Conservation (phyloP, 2,329 filamentous ascomycete species). For the Talaromyces sp. region DNA sequence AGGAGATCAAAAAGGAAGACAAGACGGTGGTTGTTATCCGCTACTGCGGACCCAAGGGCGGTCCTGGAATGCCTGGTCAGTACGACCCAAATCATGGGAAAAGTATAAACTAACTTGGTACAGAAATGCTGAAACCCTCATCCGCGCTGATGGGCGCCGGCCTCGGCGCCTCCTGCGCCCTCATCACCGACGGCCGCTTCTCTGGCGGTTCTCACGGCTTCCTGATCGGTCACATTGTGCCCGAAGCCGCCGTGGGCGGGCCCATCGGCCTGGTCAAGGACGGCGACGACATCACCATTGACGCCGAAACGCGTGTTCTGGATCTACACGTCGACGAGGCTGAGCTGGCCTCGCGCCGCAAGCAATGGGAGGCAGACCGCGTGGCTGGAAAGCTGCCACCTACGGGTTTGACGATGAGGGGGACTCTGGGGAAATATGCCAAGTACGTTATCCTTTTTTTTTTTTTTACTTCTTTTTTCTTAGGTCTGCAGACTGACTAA, state of each 20-base stretch:
- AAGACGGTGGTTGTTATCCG: slow-evolving; percentile 72
- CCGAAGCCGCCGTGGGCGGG: slow-evolving; percentile 78
- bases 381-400: slow-evolving; percentile 34
- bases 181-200: slow-evolving; percentile 62
- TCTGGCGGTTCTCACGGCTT: slow-evolving; percentile 76
- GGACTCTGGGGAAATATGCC: slow-evolving; percentile 67
- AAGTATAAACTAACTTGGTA: slow-evolving; percentile 48
- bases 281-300: slow-evolving; percentile 74
- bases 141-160: slow-evolving; percentile 70
- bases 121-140: slow-evolving; percentile 66
- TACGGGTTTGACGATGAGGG: slow-evolving; percentile 54
- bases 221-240: slow-evolving; percentile 81
- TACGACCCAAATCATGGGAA: slow-evolving; percentile 2
- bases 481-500: background rate
- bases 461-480: slow-evolving; percentile 1
- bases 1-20: slow-evolving; percentile 67
- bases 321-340: slow-evolving; percentile 61
- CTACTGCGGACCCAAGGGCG: slow-evolving; percentile 68
- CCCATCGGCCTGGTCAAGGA: slow-evolving; percentile 78
- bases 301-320: slow-evolving; percentile 65
- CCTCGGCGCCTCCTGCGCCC: slow-evolving; percentile 61
- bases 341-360: slow-evolving; percentile 54
- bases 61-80: slow-evolving; percentile 59
- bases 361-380: slow-evolving; percentile 52
- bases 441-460: slow-evolving; percentile 20